Evolutionary conservation across 2,329 filamentous ascomycete species (phyloP).

Genomic region (Aureobasidium sp.): DNA sequence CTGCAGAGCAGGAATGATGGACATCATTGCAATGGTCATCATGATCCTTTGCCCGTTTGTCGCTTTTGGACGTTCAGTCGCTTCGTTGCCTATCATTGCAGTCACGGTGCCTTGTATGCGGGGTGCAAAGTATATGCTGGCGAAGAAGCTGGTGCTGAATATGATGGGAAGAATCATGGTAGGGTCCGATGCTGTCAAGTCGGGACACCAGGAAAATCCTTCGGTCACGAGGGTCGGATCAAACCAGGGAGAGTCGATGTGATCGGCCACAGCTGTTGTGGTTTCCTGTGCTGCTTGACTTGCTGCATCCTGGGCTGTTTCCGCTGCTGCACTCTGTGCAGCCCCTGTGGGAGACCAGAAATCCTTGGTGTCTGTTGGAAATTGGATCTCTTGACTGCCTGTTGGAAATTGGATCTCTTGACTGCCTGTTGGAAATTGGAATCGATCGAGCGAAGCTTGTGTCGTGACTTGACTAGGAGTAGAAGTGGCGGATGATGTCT

Average conservation of each 20-base stretch:
- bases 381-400: too few species aligned
- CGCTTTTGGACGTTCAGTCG: neutral
- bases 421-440: too few species aligned
- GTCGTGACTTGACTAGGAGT: too few species aligned
- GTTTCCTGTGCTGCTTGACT: neutral
- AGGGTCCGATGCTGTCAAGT: constrained; percentile 47
- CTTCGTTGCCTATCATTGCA: neutral
- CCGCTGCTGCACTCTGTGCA: neutral
- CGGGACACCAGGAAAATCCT: constrained; percentile 53
- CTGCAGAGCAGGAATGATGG: constrained; percentile 26
- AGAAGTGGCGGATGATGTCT: neutral
- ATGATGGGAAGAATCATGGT: constrained; percentile 40
- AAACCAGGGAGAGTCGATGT: constrained; percentile 20
- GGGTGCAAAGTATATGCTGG: constrained; percentile 32
- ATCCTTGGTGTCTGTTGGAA: too few species aligned
- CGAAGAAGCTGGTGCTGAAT: constrained; percentile 40
- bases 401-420: too few species aligned
- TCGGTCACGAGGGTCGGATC: constrained; percentile 46
- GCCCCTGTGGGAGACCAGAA: neutral
- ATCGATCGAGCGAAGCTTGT: too few species aligned
- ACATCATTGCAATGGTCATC: constrained; percentile 23
- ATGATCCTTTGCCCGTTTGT: constrained; percentile 17
- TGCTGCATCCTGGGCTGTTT: neutral
- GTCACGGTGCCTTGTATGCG: constrained; percentile 7
- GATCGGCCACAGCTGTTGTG: neutral